phyloP scores from a whole-genome alignment of 2,329 filamentous ascomycete genomes.

The Sporothrix sp. region DNA sequence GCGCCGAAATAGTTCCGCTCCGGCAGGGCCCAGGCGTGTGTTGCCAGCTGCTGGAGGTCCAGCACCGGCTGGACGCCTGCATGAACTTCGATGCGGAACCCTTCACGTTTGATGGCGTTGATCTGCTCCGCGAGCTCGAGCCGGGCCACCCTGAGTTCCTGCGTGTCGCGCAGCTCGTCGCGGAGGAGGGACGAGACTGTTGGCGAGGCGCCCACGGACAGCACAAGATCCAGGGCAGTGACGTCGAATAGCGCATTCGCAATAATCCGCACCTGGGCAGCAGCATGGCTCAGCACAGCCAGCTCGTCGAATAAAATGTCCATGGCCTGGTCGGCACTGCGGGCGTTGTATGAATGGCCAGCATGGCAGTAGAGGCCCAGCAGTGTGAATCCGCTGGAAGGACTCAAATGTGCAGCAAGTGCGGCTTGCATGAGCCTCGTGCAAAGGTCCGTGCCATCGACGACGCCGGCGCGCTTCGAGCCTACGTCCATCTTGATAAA shows the following conservation, averaged over 20 bases:
- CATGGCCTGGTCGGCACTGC: constrained; percentile 46
- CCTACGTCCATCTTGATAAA: constrained; percentile 71
- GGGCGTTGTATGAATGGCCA: constrained; percentile 58
- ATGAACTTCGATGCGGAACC: constrained; percentile 55
- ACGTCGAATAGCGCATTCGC: background rate
- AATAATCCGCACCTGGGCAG: constrained; percentile 19
- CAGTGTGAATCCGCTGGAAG: constrained; percentile 31
- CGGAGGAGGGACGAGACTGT: constrained; percentile 60
- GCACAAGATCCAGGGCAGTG: constrained; percentile 28
- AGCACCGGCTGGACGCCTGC: constrained; percentile 67
- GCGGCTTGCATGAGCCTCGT: constrained; percentile 35
- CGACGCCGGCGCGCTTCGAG: constrained; percentile 59
- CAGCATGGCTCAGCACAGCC: constrained; percentile 38
- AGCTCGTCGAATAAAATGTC: constrained; percentile 52
- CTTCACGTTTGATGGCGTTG: too few species aligned
- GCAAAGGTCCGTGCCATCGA: constrained; percentile 38
- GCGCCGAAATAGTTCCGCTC: constrained; percentile 22
- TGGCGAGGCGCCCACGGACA: constrained; percentile 70
- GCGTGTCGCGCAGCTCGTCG: constrained; percentile 22
- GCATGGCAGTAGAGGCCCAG: constrained; percentile 65
- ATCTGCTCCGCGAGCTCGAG: too few species aligned
- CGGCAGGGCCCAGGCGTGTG: constrained; percentile 42
- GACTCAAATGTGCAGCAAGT: constrained; percentile 29
- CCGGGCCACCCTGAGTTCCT: too few species aligned
- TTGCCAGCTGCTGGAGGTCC: constrained; percentile 71